A percentile compares a stretch with the other conserved stretches of the same genome.
These are phyloP conservation scores for Fusarium redolens DNA, from an alignment of 2,329 filamentous ascomycete genomes.

Conservation along the genomic window DNA sequence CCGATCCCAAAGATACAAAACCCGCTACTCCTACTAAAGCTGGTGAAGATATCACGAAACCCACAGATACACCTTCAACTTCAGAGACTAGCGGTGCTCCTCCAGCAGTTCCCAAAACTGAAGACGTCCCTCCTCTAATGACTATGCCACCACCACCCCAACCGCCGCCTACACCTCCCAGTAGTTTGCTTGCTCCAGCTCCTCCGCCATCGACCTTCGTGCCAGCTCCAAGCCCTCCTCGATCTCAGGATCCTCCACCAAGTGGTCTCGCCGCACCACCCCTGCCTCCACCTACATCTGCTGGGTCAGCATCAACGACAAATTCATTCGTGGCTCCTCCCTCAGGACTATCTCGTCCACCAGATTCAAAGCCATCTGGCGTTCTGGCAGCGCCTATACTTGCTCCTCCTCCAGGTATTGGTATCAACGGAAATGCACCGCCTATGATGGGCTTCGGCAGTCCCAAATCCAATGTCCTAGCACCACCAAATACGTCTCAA, in stretches of 20 bases:
- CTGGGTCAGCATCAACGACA: conserved; percentile 11
- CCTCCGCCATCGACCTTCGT: conserved; percentile 21
- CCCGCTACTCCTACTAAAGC: conserved; percentile 3
- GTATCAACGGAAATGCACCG: conserved; percentile 35
- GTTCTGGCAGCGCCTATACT: conserved; percentile 54
- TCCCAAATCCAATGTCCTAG: conserved; percentile 58
- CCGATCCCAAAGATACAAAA: conserved; percentile 1
- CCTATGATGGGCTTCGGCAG: conserved; percentile 45
- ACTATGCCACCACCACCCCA: conserved; percentile 41
- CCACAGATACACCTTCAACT: neutral
- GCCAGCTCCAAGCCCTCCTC: conserved; percentile 24
- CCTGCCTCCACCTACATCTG: conserved; percentile 14
- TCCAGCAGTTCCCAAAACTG: conserved; percentile 9
- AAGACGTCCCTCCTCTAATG: conserved; percentile 22
- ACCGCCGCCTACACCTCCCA: conserved; percentile 31
- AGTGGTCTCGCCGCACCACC: conserved; percentile 39
- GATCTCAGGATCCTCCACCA: conserved; percentile 25
- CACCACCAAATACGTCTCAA: conserved; percentile 57
- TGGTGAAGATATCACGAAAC: conserved; percentile 5
- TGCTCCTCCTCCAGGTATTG: conserved; percentile 50
- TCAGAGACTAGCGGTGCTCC: neutral
- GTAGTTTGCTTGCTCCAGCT: conserved; percentile 34
- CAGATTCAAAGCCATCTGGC: conserved; percentile 46
- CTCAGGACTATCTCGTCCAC: conserved; percentile 38
- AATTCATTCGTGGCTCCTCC: conserved; percentile 34